phyloP scores from a whole-genome alignment of 2,329 filamentous ascomycete species.

The Neofusicoccum ribis region DNA sequence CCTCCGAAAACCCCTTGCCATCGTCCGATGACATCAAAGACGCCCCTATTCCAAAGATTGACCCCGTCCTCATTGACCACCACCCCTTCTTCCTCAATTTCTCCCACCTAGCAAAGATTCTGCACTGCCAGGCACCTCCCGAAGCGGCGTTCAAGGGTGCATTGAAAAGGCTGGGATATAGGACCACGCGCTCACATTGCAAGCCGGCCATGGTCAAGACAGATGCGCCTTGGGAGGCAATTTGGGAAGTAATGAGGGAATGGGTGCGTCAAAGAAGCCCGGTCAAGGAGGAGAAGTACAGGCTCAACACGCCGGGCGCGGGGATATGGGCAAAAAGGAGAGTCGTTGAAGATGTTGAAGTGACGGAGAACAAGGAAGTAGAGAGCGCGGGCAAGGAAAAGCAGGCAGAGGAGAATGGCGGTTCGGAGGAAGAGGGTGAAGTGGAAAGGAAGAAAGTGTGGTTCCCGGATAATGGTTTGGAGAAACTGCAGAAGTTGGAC shows the following conservation, averaged over 20 bases:
- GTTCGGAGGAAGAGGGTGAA: not conserved
- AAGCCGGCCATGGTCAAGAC: conserved; percentile 90
- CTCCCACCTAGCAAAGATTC: conserved; percentile 68
- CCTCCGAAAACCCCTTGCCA: conserved; percentile 28
- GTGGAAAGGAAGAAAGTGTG: not conserved
- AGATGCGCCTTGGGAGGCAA: conserved; percentile 81
- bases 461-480: not conserved
- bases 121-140: conserved; percentile 80
- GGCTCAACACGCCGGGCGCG: conserved; percentile 69
- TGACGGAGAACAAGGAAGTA: conserved; percentile 30
- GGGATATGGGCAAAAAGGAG: conserved; percentile 58
- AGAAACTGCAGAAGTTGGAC: conserved; percentile 44
- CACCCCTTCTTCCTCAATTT: conserved; percentile 87
- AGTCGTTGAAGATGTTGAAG: conserved; percentile 30
- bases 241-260: conserved; percentile 93
- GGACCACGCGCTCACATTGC: conserved; percentile 82
- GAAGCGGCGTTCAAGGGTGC: conserved; percentile 80
- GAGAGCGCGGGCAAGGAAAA: not conserved
- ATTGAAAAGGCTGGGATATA: conserved; percentile 76
- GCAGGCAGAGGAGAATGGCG: not conserved
- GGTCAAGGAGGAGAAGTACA: conserved; percentile 71
- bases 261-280: conserved; percentile 83
- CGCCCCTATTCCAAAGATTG: conserved; percentile 28
- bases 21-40: not conserved
- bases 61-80: conserved; percentile 32